phyloP scores from a whole-genome alignment of 805 yeast genomes.

The Kodamaea nitidulidarum region DNA sequence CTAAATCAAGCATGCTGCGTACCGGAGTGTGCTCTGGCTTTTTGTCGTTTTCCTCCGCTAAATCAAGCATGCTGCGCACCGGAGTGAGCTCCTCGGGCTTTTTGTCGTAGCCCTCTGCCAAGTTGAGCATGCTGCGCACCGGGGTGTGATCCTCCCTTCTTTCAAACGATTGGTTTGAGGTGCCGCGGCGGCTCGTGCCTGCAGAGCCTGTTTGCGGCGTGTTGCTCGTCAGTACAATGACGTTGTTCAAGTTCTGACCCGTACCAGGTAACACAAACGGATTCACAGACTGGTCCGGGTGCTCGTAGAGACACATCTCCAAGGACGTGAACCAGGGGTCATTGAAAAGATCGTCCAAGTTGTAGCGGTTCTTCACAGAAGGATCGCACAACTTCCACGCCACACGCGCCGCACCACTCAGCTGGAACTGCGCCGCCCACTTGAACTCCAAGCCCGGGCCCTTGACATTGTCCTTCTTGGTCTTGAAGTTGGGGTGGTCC shows the following conservation, averaged over 20 bases:
- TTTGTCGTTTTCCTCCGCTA: slow-evolving; percentile 11
- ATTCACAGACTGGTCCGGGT: slow-evolving; percentile 34
- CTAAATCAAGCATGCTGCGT: slow-evolving; percentile 39
- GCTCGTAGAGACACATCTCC: slow-evolving; percentile 59
- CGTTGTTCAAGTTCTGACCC: slow-evolving; percentile 14
- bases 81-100: slow-evolving; percentile 25
- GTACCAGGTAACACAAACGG: slow-evolving; percentile 31
- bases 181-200: slow-evolving; percentile 22
- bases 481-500: slow-evolving; percentile 47
- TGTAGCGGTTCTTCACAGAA: slow-evolving; percentile 48
- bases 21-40: slow-evolving; percentile 24
- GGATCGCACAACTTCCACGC: slow-evolving; percentile 78
- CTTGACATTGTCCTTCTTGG: slow-evolving; percentile 34
- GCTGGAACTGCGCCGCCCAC: slow-evolving; percentile 59
- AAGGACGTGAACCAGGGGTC: slow-evolving; percentile 63
- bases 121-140: slow-evolving; percentile 39
- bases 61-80: slow-evolving; percentile 38
- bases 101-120: slow-evolving; percentile 11
- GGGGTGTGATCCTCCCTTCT: slow-evolving; percentile 16
- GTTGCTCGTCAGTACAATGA: slow-evolving; percentile 1
- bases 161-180: slow-evolving; percentile 15
- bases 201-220: slow-evolving; percentile 8
- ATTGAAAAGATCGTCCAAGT: slow-evolving; percentile 47
- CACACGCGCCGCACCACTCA: slow-evolving; percentile 59
- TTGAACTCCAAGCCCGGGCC: slow-evolving; percentile 74